Percentiles rank a stretch among this genome's conserved stretches.
These are phyloP conservation scores for Aspergillus nanangensis DNA, from an alignment of 495 filamentous ascomycete genomes.

Conservation along the genomic window DNA sequence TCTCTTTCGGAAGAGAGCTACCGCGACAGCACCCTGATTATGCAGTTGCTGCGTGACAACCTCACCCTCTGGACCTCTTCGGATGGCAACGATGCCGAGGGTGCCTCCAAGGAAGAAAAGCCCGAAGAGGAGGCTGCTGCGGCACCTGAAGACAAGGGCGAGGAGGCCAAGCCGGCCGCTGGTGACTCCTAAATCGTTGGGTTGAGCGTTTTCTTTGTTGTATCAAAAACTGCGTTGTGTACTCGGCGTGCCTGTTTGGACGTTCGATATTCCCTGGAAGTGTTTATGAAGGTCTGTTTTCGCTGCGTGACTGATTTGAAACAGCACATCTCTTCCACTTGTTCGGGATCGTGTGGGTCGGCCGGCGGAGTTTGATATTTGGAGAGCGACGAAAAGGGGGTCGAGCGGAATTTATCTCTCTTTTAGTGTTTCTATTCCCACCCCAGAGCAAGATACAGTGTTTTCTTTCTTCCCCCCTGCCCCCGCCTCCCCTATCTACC, in stretches of 20 bases:
- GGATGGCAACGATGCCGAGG: conserved; percentile 80
- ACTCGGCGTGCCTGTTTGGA: conserved; percentile 26
- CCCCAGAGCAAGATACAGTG: conserved; percentile 43
- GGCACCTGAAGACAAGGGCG: conserved; percentile 40
- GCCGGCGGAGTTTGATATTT: conserved; percentile 50
- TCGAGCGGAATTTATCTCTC: conserved; percentile 48
- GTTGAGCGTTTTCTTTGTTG: conserved; percentile 17
- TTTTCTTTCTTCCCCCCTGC: conserved; percentile 30
- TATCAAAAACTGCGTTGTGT: conserved; percentile 25
- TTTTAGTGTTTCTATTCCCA: conserved; percentile 48
- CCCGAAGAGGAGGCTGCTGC: conserved; percentile 52
- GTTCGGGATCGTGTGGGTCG: conserved; percentile 38
- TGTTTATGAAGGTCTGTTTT: conserved; percentile 40
- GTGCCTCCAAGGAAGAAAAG: conserved; percentile 61
- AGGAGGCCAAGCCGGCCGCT: conserved; percentile 37
- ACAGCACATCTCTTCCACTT: conserved; percentile 38
- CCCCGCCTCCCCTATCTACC: conserved; percentile 9
- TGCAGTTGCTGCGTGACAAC: conserved; percentile 99
- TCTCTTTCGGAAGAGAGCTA: conserved; percentile 98
- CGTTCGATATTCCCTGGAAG: conserved; percentile 36
- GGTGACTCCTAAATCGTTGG: conserved; percentile 31
- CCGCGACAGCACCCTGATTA: conserved; percentile 99
- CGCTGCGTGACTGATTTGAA: conserved; percentile 39
- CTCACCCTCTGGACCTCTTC: conserved; percentile 99
- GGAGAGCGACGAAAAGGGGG: conserved; percentile 44